phyloP scores from a whole-genome alignment of 2,329 filamentous ascomycete genomes.

The Chalara sp. region DNA sequence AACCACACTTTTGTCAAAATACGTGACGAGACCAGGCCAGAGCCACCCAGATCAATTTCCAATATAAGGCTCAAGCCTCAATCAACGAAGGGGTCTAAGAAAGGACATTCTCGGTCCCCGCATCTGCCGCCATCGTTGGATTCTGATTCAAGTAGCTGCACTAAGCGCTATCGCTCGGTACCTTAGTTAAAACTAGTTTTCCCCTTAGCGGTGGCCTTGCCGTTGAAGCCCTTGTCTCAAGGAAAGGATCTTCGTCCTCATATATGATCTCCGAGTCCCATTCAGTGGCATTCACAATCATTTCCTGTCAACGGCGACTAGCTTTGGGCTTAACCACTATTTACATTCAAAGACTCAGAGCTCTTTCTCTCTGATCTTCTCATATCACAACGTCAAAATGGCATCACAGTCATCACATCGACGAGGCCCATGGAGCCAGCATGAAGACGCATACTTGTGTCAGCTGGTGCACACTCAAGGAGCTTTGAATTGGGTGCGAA shows the following conservation, averaged over 20 bases:
- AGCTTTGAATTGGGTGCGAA: constrained; percentile 83
- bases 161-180: not conserved
- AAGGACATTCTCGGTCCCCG: not conserved
- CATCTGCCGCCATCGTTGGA: not conserved
- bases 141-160: not conserved
- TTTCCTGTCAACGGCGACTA: constrained; percentile 5
- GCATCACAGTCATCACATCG: constrained; percentile 49
- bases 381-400: constrained; percentile 12
- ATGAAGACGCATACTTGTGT: constrained; percentile 66
- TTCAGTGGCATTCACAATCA: constrained; percentile 3
- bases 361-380: not conserved
- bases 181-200: not conserved
- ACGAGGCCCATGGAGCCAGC: constrained; percentile 77
- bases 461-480: constrained; percentile 65
- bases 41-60: too few relatives aligned
- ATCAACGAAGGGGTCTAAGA: too few relatives aligned
- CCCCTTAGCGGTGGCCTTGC: constrained; percentile 1
- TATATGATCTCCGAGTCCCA: constrained; percentile 1
- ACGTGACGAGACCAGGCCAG: too few relatives aligned
- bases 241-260: not conserved
- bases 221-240: not conserved
- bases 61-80: too few relatives aligned
- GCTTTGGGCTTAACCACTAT: not conserved
- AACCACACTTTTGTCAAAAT: too few relatives aligned
- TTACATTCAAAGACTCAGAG: not conserved